A percentile compares a stretch with the other conserved stretches of the same genome.
phyloP scores from a whole-genome alignment of 805 yeast species.

The Schizosaccharomyces osmophilus region DNA sequence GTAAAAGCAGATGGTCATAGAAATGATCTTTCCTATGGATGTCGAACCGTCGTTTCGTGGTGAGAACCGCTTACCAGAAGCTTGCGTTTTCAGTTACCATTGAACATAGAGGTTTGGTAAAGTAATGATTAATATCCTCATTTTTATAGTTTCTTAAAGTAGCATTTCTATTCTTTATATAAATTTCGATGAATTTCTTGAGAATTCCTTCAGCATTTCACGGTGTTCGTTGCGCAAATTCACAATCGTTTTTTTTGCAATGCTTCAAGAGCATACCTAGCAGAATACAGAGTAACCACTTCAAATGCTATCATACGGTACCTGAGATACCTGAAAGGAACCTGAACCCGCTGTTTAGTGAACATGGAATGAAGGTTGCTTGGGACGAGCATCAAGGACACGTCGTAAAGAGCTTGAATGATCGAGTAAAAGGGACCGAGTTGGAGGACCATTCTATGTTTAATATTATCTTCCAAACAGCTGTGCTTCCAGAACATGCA shows the following conservation, averaged over 20 bases:
- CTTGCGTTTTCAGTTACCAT: too few species aligned
- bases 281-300: background rate
- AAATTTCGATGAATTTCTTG: too few species aligned
- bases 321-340: background rate
- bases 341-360: background rate
- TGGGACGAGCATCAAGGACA: slow-evolving; percentile 62
- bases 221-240: slow-evolving; percentile 33
- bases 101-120: too few species aligned
- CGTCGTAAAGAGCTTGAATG: slow-evolving; percentile 14
- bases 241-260: slow-evolving; percentile 14
- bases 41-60: too few species aligned
- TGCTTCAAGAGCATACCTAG: too few species aligned
- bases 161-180: too few species aligned
- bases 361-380: slow-evolving; percentile 20
- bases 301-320: background rate
- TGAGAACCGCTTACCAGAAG: too few species aligned
- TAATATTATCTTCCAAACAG: slow-evolving; percentile 22
- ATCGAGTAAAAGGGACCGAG: slow-evolving; percentile 3
- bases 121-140: too few species aligned
- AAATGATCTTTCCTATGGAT: too few species aligned
- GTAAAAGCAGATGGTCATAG: too few species aligned
- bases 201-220: too few species aligned
- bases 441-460: slow-evolving; percentile 7
- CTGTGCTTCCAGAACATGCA: slow-evolving; percentile 38
- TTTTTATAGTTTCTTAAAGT: too few species aligned